Percentiles rank a stretch among this genome's conserved stretches.
Evolutionary conservation across 257 asterid genomes (phyloP).

Genomic region (Forsythia suspensa): DNA sequence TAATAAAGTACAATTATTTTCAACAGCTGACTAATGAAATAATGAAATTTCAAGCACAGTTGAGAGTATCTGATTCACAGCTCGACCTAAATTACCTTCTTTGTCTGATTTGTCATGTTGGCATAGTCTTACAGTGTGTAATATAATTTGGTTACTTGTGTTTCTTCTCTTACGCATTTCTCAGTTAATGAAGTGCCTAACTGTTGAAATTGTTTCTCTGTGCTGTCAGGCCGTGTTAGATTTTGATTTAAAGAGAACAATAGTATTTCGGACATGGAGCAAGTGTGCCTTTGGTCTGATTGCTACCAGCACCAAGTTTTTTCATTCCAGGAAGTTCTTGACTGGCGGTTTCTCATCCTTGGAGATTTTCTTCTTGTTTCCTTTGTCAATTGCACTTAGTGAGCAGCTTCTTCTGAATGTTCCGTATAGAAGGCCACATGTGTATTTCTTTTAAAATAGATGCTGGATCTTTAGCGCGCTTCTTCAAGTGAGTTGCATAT

Average conservation of each 20-base stretch:
- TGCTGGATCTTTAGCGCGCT: conserved; percentile 54
- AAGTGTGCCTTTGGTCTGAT: conserved; percentile 58
- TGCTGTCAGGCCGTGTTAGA: conserved; percentile 30
- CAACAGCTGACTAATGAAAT: not conserved
- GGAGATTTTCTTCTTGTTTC: conserved; percentile 75
- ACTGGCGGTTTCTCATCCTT: conserved; percentile 70
- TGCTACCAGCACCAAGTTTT: conserved; percentile 52
- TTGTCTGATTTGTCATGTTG: not conserved
- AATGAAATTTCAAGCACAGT: not conserved
- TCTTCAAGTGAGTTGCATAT: conserved; percentile 49
- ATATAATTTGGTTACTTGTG: conserved; percentile 3
- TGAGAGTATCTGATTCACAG: not conserved
- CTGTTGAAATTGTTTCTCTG: not conserved
- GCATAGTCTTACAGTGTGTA: not conserved
- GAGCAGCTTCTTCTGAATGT: conserved; percentile 43
- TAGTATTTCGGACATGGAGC: conserved; percentile 84
- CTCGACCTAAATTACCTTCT: not conserved
- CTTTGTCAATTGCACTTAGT: conserved; percentile 85
- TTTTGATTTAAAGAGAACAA: conserved; percentile 42
- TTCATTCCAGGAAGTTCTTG: conserved; percentile 79
- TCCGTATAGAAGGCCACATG: conserved; percentile 50
- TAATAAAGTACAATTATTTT: not conserved
- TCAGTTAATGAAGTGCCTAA: conserved; percentile 26
- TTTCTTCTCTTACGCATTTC: not conserved
- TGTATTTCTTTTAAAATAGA: conserved; percentile 43